These are phyloP conservation scores for Mallotus repandus DNA, from an alignment of 441 rosid species.

Conservation along the genomic window DNA sequence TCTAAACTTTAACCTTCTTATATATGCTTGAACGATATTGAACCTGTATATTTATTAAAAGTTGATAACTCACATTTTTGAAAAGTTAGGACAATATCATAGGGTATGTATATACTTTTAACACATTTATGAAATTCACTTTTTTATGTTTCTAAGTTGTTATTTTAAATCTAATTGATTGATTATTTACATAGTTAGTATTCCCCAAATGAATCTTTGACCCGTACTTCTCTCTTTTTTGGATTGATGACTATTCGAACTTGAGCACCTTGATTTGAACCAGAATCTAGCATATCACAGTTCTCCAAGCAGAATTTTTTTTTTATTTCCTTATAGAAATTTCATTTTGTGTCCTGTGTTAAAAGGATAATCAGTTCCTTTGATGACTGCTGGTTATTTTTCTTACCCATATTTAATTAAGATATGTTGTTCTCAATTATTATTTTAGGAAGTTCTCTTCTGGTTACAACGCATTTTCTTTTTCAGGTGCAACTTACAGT, in stretches of 20 bases:
- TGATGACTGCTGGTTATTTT: not conserved
- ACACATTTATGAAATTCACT: no score
- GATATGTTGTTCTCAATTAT: not conserved
- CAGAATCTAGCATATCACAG: not conserved
- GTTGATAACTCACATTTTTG: no score
- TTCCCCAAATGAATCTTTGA: not conserved
- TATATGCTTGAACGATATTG: no score
- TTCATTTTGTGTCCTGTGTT: slow-evolving; percentile 8
- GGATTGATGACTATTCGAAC: not conserved
- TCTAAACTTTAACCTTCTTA: no score
- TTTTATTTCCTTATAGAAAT: not conserved
- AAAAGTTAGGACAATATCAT: no score
- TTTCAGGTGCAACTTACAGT: slow-evolving; percentile 84
- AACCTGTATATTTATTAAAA: no score
- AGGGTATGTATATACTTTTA: no score
- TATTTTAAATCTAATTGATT: no score
- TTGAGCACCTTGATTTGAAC: not conserved
- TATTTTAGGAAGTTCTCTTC: slow-evolving; percentile 14
- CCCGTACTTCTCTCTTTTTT: not conserved
- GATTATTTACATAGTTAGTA: no score
- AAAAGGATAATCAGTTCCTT: not conserved
- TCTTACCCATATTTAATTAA: not conserved
- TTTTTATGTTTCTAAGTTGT: no score
- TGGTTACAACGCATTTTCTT: slow-evolving; percentile 8
- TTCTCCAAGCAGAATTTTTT: not conserved